Evolutionary conservation across 2,329 filamentous ascomycete genomes (phyloP), one percentile per base, ranked within the genome.

Genomic region (Colletotrichum sansevieriae): DNA sequence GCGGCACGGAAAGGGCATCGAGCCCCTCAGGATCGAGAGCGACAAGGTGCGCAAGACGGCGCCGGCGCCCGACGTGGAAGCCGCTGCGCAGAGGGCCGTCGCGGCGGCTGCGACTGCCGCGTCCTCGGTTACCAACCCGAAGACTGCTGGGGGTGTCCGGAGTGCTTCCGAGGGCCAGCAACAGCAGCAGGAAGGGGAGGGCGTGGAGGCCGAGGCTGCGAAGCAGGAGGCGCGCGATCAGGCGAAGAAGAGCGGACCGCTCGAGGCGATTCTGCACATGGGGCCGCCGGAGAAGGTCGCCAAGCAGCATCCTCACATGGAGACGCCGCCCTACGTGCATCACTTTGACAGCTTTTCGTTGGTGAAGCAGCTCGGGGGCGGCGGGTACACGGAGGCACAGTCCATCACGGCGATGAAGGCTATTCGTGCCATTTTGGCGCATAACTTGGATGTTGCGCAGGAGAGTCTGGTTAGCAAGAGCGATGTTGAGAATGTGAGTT

Each of bases 291-390:
- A 83, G 52, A 74, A 75, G n/a, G 73, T 73, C 12, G 76, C 77
- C 51, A 75, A 82, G 55, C 85, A 86, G 72, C 86, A 88, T 22
- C 91, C 91, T 4, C 90, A 94, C 76, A 87, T 92, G 76, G 85
- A 89, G 55, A 87, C 93, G 0, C 88, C 92, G 8, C 92, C 91
- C 1, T 97, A 97, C 76, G 90, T 97, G 39, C 96, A 99, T 81
- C 94, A 98, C 81, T 99, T 99, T 80, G 95, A 99, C 81, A 97
- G 91, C 25, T 99, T 96, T 80, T 91, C 90, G 13, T 87, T 98
- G 5, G 96, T 98, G 15, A 91, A 92, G 75, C 89, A 93, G 74
- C 88, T 99, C 15, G 86, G 90, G 18, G 82, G 81, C 0, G 90
- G 90, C 12, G 92, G 91, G 0, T 98, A 94, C 80, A 89, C 87